phyloP scores from a whole-genome alignment of 768 basidiomycete species.

The Mycena vitilis region DNA sequence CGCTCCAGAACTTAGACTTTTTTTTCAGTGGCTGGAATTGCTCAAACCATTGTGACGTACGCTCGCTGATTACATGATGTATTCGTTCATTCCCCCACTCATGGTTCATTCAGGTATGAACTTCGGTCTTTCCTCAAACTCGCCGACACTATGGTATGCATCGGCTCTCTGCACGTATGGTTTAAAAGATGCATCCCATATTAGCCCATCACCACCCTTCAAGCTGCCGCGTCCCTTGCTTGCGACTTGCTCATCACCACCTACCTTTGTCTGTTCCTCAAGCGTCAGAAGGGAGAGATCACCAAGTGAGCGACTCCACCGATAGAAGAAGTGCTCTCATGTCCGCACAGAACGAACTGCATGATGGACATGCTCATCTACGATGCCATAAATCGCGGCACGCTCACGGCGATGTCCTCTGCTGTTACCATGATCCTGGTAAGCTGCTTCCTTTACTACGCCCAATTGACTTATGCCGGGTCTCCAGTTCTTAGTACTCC shows the following conservation, averaged over 20 bases:
- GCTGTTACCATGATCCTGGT: constrained; percentile 26
- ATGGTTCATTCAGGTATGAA: not conserved
- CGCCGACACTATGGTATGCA: constrained; percentile 21
- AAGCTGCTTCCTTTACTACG: not conserved
- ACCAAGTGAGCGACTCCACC: too few species aligned
- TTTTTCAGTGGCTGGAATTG: constrained; percentile 16
- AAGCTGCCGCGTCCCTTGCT: too few species aligned
- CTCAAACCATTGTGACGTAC: constrained; percentile 20
- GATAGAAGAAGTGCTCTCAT: not conserved
- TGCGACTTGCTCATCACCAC: too few species aligned
- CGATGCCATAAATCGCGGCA: constrained; percentile 29
- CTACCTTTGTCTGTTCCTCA: too few species aligned
- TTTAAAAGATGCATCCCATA: too few species aligned
- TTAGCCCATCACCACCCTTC: too few species aligned
- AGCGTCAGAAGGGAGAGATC: too few species aligned
- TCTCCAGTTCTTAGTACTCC: constrained; percentile 25
- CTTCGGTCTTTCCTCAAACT: constrained; percentile 24
- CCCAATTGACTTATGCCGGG: not conserved
- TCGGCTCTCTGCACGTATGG: too few species aligned
- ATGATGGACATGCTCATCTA: constrained; percentile 28
- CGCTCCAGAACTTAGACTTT: too few species aligned
- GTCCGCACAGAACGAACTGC: constrained; percentile 16
- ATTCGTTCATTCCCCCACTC: not conserved
- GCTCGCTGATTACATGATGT: not conserved
- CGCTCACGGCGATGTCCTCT: constrained; percentile 26